Conservation (phyloP, 768 basidiomycete species). For the Suillus americanus region DNA sequence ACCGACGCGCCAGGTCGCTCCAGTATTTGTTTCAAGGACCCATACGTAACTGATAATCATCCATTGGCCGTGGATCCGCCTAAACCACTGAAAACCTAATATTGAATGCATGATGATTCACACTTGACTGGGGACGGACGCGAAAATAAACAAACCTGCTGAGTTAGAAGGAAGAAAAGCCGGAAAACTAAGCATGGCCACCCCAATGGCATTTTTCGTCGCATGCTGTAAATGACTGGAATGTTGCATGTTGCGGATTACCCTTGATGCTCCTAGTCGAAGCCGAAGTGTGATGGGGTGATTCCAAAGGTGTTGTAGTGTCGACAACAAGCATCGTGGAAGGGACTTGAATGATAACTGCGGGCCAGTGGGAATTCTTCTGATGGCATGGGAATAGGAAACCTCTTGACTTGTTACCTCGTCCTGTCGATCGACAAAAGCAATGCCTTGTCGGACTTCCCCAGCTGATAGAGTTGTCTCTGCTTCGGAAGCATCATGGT, state of each 20-base stretch:
- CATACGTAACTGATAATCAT: conserved; percentile 50
- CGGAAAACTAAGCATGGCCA: conserved; percentile 41
- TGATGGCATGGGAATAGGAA: not conserved
- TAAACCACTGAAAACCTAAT: conserved; percentile 40
- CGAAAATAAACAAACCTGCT: conserved; percentile 26
- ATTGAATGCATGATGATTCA: not conserved
- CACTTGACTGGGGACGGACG: not conserved
- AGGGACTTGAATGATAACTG: not conserved
- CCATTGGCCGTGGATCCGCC: conserved; percentile 43
- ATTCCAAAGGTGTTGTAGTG: conserved; percentile 24
- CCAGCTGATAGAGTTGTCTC: conserved; percentile 27
- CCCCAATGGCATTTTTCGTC: conserved; percentile 44
- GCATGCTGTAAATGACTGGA: conserved; percentile 47
- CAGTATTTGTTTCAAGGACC: conserved; percentile 52
- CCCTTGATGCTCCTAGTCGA: conserved; percentile 34
- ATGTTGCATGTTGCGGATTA: conserved; percentile 31
- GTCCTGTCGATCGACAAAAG: conserved; percentile 4
- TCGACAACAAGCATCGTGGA: conserved; percentile 4
- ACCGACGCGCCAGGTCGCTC: conserved; percentile 49
- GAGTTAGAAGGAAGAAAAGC: conserved; percentile 40
- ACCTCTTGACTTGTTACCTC: not conserved
- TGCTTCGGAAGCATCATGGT: conserved; percentile 11
- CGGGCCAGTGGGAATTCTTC: not conserved
- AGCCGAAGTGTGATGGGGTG: conserved; percentile 24
- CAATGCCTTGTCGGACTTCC: conserved; percentile 35